A percentile compares a stretch with the other conserved stretches of the same genome.
Evolutionary conservation across 2,329 filamentous ascomycete species (phyloP).

Genomic region (Bisporella sp.): DNA sequence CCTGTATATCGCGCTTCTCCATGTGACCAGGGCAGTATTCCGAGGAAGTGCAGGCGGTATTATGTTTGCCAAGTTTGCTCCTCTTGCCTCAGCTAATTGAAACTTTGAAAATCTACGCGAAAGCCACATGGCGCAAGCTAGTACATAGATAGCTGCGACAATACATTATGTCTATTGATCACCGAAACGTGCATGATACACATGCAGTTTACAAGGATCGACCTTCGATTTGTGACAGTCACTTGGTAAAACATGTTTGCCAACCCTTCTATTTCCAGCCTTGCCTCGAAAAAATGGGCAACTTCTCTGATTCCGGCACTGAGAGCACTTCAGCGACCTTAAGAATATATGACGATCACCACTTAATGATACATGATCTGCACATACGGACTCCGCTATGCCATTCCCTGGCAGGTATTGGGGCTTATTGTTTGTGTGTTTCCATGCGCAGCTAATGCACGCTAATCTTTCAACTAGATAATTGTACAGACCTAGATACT

Average conservation of each 20-base stretch:
- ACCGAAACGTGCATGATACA: conserved; percentile 1
- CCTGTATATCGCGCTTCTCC: too few relatives aligned
- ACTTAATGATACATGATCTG: background rate
- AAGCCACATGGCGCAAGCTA: too few relatives aligned
- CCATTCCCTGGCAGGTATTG: background rate
- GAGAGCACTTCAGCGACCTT: background rate
- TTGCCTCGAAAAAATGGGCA: background rate
- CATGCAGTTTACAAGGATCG: background rate
- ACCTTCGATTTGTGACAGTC: background rate
- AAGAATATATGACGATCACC: background rate
- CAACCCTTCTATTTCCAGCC: background rate
- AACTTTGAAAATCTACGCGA: too few relatives aligned
- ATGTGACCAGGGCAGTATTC: too few relatives aligned
- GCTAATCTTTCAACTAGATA: background rate
- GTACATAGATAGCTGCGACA: background rate
- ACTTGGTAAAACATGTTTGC: background rate
- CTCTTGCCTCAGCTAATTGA: too few relatives aligned
- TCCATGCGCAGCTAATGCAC: background rate
- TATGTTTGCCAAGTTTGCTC: too few relatives aligned
- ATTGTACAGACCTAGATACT: background rate
- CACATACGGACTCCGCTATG: background rate
- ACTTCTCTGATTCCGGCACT: background rate
- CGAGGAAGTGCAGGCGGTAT: too few relatives aligned
- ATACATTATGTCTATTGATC: background rate
- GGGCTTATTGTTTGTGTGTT: background rate